A percentile compares a stretch with the other conserved stretches of the same genome.
These are phyloP conservation scores for Malassezia pachydermatis DNA, from an alignment of 1,284 basidiomycete species.

Conservation along the genomic window DNA sequence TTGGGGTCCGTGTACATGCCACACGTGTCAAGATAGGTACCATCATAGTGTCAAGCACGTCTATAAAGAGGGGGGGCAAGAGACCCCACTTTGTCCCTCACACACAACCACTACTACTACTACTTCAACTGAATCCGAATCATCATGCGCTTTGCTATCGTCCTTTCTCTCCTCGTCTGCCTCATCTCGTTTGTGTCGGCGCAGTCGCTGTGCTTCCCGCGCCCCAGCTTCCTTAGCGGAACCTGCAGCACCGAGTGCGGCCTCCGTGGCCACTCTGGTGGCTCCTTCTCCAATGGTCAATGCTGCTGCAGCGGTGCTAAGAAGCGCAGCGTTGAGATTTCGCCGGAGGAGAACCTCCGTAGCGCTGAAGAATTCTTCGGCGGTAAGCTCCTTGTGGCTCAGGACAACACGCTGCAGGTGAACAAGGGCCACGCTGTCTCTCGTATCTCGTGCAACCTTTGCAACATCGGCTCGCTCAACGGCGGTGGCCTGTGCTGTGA, in stretches of 20 bases:
- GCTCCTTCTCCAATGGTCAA: background rate
- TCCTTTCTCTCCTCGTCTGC: background rate
- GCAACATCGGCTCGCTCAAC: background rate
- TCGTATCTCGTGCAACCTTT: background rate
- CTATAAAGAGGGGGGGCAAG: background rate
- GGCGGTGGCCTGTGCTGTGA: constrained; percentile 1
- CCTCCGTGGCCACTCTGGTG: constrained; percentile 1
- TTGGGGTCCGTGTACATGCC: no score
- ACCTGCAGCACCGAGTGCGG: background rate
- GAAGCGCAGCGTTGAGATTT: background rate
- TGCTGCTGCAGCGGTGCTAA: background rate
- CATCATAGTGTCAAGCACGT: background rate
- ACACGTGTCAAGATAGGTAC: background rate
- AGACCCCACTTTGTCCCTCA: background rate
- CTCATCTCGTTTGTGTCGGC: constrained; percentile 3
- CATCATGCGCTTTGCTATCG: constrained; percentile 4
- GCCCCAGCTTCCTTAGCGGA: background rate
- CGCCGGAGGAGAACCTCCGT: background rate
- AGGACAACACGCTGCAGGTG: background rate
- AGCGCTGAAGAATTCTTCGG: background rate
- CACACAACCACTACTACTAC: background rate
- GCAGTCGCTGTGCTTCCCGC: constrained; percentile 3
- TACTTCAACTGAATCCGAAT: no score
- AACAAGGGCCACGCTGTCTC: background rate
- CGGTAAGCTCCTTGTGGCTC: background rate